These are phyloP conservation scores for Colletotrichum sp. DNA, from an alignment of 2,329 filamentous ascomycete species.

Conservation along the genomic window DNA sequence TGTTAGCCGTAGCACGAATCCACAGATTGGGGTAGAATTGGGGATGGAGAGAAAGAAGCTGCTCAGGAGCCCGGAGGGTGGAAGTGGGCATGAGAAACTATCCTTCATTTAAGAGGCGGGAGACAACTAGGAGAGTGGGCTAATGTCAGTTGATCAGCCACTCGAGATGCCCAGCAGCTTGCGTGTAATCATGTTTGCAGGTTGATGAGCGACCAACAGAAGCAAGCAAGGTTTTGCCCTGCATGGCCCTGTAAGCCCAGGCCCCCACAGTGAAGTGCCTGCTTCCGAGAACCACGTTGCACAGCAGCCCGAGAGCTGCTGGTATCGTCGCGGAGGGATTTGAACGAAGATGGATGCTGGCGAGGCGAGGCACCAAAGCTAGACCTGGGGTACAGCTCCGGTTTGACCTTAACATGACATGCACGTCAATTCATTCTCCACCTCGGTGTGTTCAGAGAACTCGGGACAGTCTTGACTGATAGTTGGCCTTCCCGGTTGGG, in stretches of 20 bases:
- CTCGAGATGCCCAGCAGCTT: background rate
- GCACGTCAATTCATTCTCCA: background rate
- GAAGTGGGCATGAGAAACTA: background rate
- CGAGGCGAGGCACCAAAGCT: background rate
- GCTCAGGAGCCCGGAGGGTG: background rate
- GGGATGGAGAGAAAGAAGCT: background rate
- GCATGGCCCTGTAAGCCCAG: background rate
- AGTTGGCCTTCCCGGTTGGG: background rate
- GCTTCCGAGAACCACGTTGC: background rate
- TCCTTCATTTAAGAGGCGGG: background rate
- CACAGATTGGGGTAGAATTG: background rate
- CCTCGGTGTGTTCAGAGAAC: background rate
- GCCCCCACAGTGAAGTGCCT: background rate
- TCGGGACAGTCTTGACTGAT: background rate
- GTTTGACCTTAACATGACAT: background rate
- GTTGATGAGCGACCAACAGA: background rate
- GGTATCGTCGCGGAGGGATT: background rate
- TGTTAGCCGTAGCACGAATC: background rate
- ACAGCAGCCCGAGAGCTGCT: background rate
- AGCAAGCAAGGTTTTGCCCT: background rate
- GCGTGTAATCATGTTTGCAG: background rate
- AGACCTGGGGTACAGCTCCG: background rate
- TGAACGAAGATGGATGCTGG: background rate
- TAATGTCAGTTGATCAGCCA: background rate
- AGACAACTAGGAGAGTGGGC: background rate